phyloP scores from a whole-genome alignment of 345 rosid genomes.

The Hibiscus mutabilis region DNA sequence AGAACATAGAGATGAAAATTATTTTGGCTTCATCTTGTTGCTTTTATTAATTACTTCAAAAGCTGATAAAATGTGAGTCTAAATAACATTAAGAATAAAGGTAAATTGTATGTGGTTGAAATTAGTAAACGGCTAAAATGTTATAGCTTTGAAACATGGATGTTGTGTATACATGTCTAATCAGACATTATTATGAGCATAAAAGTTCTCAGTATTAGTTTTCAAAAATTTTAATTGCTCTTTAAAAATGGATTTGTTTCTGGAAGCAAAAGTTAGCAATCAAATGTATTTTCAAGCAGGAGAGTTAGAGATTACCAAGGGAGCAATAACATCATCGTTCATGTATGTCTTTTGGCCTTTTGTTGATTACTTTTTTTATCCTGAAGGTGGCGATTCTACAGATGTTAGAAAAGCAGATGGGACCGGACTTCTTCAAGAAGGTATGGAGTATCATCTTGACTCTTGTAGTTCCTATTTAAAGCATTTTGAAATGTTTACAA shows the following conservation, averaged over 20 bases:
- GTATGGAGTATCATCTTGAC: conserved; percentile 35
- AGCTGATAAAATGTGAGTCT: not conserved
- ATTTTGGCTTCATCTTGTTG: not conserved
- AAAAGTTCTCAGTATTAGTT: not conserved
- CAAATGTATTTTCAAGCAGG: not conserved
- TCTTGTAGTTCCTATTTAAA: not conserved
- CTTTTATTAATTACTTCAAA: not conserved
- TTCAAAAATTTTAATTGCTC: not conserved
- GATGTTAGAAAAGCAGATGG: conserved; percentile 99
- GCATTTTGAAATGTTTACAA: not conserved
- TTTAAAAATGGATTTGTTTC: not conserved
- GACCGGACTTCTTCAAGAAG: conserved; percentile 87
- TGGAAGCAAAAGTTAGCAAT: not conserved
- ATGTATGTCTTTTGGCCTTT: not conserved
- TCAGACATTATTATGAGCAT: not conserved
- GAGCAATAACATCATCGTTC: not conserved
- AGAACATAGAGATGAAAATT: not conserved
- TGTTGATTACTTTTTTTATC: conserved; percentile 12
- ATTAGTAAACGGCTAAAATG: not conserved
- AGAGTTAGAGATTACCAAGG: not conserved
- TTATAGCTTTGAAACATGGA: not conserved
- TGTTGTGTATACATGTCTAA: not conserved
- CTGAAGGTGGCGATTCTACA: conserved; percentile 86
- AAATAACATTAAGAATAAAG: not conserved
- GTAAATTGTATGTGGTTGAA: not conserved